Evolutionary conservation across 768 basidiomycete genomes (phyloP).

Genomic region (Galerina sulciceps): DNA sequence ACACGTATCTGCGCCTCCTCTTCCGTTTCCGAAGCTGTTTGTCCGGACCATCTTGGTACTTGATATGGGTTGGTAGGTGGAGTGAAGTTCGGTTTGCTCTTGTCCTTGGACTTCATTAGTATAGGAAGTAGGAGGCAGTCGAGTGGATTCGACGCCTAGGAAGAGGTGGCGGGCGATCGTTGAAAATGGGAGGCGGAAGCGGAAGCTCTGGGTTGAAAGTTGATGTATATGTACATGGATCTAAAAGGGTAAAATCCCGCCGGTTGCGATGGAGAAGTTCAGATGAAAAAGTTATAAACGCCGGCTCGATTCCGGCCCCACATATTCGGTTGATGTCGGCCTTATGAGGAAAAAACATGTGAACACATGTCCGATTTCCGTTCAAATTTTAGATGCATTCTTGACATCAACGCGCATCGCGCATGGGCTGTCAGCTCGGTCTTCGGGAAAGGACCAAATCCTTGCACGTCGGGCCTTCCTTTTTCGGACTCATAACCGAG

Average conservation of each 20-base stretch:
- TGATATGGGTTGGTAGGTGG: conserved; percentile 32
- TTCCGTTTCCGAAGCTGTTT: conserved; percentile 34
- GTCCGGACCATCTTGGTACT: conserved; percentile 24
- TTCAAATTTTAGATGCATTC: conserved; percentile 8
- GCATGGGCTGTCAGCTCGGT: not conserved
- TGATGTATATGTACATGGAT: conserved; percentile 9
- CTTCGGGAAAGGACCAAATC: conserved; percentile 9
- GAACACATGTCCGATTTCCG: conserved; percentile 3
- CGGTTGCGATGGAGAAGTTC: conserved; percentile 14
- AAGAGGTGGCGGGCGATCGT: not conserved
- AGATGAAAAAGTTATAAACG: conserved; percentile 4
- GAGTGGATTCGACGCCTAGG: not conserved
- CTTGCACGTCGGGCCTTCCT: conserved; percentile 12
- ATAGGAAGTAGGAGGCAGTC: not conserved
- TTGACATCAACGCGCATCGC: conserved; percentile 5
- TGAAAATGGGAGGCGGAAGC: not conserved
- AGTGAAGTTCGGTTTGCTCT: conserved; percentile 1
- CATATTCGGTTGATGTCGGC: conserved; percentile 9
- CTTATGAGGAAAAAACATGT: not conserved
- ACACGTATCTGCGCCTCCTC: conserved; percentile 37
- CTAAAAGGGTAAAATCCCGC: conserved; percentile 13
- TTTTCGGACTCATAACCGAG: conserved; percentile 5
- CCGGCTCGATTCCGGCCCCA: conserved; percentile 3
- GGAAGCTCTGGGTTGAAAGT: not conserved
- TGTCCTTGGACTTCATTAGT: conserved; percentile 21